These are phyloP conservation scores for Dactylellina cionopaga DNA, from an alignment of 2,329 filamentous ascomycete species.

Conservation along the genomic window DNA sequence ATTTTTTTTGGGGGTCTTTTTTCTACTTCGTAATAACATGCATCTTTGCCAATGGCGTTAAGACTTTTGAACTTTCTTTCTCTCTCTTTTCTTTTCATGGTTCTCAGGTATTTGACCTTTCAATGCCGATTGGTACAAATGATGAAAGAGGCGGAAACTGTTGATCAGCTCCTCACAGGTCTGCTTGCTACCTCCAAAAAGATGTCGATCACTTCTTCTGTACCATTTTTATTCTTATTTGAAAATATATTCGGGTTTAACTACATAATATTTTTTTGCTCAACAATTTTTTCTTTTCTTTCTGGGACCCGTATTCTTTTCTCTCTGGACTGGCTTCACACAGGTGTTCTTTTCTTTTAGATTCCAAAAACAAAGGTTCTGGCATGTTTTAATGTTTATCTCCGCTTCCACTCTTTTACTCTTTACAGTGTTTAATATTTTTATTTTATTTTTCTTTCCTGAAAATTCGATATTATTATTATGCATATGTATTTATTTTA, in stretches of 20 bases:
- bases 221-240: conserved; percentile 1
- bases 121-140: not conserved
- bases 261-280: conserved; percentile 26
- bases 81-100: conserved; percentile 16
- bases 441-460: too few relatives aligned
- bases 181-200: not conserved
- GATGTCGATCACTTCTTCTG: conserved; percentile 13
- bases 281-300: not conserved
- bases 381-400: too few relatives aligned
- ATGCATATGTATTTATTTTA: not conserved
- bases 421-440: too few relatives aligned
- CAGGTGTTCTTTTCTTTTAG: too few relatives aligned
- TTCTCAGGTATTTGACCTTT: conserved; percentile 2
- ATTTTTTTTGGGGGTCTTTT: conserved; percentile 15
- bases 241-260: conserved; percentile 14
- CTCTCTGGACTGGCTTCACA: too few relatives aligned
- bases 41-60: conserved; percentile 37
- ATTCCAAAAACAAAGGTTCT: too few relatives aligned
- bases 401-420: too few relatives aligned
- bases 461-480: too few relatives aligned
- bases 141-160: not conserved
- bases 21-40: conserved; percentile 13
- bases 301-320: not conserved
- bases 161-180: conserved; percentile 26
- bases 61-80: conserved; percentile 14